Percentiles rank a stretch among this genome's conserved stretches.
Conservation (phyloP, 257 asterid genomes). For the Solanum raphanifolium region DNA sequence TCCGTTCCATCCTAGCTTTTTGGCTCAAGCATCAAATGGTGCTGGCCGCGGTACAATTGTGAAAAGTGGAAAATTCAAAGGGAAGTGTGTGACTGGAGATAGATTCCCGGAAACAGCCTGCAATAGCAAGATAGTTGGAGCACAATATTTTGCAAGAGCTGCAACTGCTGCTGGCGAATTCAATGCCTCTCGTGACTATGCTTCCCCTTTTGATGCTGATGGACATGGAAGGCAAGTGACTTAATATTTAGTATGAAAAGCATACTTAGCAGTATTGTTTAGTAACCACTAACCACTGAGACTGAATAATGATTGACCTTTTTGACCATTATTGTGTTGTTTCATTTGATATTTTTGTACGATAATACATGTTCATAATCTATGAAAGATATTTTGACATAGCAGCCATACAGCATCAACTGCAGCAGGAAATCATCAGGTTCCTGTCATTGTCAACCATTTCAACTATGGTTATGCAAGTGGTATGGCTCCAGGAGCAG, state of each 20-base stretch:
- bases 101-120: conserved; percentile 45
- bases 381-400: conserved; percentile 6
- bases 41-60: not conserved
- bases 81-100: conserved; percentile 42
- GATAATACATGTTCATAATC: not conserved
- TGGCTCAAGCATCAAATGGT: conserved; percentile 1
- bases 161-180: conserved; percentile 56
- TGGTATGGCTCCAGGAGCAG: conserved; percentile 83
- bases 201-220: conserved; percentile 66
- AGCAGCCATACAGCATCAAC: conserved; percentile 69
- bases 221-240: conserved; percentile 68
- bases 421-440: conserved; percentile 58
- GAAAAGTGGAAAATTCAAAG: conserved; percentile 28
- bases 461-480: conserved; percentile 58
- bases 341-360: not conserved
- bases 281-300: not conserved
- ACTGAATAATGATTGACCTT: not conserved
- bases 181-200: conserved; percentile 37
- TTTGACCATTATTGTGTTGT: not conserved
- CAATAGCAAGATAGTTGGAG: conserved; percentile 55
- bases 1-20: conserved; percentile 56
- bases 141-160: conserved; percentile 55
- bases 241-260: not conserved
- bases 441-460: conserved; percentile 37
- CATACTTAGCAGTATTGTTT: not conserved